Percentiles rank a stretch among this genome's conserved stretches.
Evolutionary conservation across 2,329 filamentous ascomycete genomes (phyloP).

Genomic region (Furcasterigmium furcatum): DNA sequence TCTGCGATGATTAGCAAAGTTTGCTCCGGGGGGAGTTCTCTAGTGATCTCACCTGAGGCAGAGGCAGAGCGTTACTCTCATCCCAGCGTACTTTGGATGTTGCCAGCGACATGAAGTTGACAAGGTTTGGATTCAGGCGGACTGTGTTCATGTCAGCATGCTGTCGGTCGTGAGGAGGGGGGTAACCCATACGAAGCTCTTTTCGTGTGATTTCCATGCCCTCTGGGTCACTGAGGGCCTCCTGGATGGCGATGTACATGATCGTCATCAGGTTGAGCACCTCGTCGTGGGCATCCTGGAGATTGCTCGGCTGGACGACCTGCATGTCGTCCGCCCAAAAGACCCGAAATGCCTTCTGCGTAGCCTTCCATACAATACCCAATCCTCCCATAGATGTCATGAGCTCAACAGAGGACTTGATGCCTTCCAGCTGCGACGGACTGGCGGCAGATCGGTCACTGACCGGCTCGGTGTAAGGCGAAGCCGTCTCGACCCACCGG

Average conservation of each 20-base stretch:
- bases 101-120: slow-evolving; percentile 69
- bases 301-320: slow-evolving; percentile 29
- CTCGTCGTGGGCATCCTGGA: slow-evolving; percentile 55
- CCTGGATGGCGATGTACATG: slow-evolving; percentile 58
- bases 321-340: slow-evolving; percentile 50
- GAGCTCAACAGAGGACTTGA: slow-evolving; percentile 50
- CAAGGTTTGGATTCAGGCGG: slow-evolving; percentile 61
- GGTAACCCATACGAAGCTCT: slow-evolving; percentile 44
- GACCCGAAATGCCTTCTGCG: slow-evolving; percentile 46
- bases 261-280: slow-evolving; percentile 62
- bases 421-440: slow-evolving; percentile 54
- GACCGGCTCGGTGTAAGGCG: slow-evolving; percentile 35
- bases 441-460: slow-evolving; percentile 48
- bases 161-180: background rate
- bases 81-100: slow-evolving; percentile 72
- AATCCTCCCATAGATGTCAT: slow-evolving; percentile 49
- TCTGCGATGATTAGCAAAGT: slow-evolving; percentile 35
- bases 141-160: slow-evolving; percentile 31
- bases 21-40: background rate
- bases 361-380: slow-evolving; percentile 46
- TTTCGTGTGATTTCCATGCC: slow-evolving; percentile 42
- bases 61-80: slow-evolving; percentile 57
- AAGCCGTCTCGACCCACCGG: slow-evolving; percentile 67
- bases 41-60: slow-evolving; percentile 54
- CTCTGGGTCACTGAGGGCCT: slow-evolving; percentile 47